Base-by-base conservation (phyloP, 2,329 filamentous ascomycete species). In the Lasiodiplodia sp. region DNA sequence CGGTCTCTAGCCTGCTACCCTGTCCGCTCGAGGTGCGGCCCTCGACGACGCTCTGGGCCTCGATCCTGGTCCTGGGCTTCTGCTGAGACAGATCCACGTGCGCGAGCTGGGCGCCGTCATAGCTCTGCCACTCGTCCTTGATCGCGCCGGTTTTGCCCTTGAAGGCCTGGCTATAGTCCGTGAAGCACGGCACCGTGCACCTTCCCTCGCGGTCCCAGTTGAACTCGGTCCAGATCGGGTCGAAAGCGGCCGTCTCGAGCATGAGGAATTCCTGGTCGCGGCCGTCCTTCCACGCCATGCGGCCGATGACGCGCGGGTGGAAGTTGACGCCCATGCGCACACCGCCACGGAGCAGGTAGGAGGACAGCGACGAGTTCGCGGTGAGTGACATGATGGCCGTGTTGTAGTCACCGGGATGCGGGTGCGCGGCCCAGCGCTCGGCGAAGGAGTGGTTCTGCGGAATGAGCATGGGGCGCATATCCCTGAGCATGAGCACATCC, bases 251-350 rank as follows among this genome's bases (percentile, higher is more conserved):
- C 0, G 85, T 86, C 73, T 87, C 85, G n/a, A 87, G 79, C 85
- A 87, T 87, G 11, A 83, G 78, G 65, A 87, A 83, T 68, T 87
- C 85, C 4, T 82, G 80, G 67, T 86, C 85, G 57, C 84, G 80
- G 3, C 81, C 81, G 69, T 87, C 86, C 72, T 86, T 86, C 78
- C 85, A 86, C 2, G 85, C 83, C 84, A 87, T 86, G 57, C 85
- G 82, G 2, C 86, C 85, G 28, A 87, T 81, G 5, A 87, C 82
- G 21, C 84, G 80, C 1, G 86, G 86, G 68, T 87, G 86, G 74
- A 87, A 87, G 70, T 87, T 87, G 69, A 87, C 79, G 2, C 85
- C 85, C 86, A 87, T 87, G 60, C 86, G 79, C 11, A 87, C 85
- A 38, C 85, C 86, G 40, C 86, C 86, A 51, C 85, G 83, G 23